These are phyloP conservation scores for Colletotrichum spinosum DNA, from an alignment of 2,329 filamentous ascomycete species.

Conservation along the genomic window DNA sequence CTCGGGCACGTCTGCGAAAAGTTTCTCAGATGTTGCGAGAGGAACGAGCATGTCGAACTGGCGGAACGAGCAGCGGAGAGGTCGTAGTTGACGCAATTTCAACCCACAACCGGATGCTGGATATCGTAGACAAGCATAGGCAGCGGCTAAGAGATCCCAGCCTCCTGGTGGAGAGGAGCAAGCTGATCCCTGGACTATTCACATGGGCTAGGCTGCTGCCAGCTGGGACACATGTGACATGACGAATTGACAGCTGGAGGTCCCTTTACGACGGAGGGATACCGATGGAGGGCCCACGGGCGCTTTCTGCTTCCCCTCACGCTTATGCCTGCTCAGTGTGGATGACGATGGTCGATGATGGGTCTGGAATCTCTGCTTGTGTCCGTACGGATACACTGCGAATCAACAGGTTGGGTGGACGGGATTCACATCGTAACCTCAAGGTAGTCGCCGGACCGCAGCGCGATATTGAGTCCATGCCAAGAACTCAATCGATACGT, in stretches of 20 bases:
- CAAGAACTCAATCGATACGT: slow-evolving; percentile 11
- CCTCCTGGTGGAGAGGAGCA: too few species aligned
- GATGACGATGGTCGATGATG: neutral
- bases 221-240: slow-evolving; percentile 1
- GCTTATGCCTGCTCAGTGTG: slow-evolving; percentile 23
- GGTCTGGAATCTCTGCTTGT: neutral
- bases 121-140: too few species aligned
- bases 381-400: too few species aligned
- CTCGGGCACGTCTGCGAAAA: slow-evolving; percentile 1
- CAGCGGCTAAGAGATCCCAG: too few species aligned
- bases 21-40: too few species aligned
- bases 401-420: neutral
- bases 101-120: too few species aligned
- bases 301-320: slow-evolving; percentile 19
- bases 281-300: neutral
- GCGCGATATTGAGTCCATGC: slow-evolving; percentile 22
- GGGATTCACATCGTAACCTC: neutral
- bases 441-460: slow-evolving; percentile 6
- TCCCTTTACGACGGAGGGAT: slow-evolving; percentile 4
- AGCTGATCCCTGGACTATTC: too few species aligned
- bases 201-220: neutral
- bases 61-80: too few species aligned
- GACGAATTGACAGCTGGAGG: slow-evolving; percentile 13
- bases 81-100: too few species aligned
- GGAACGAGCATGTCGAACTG: too few species aligned